Percentiles rank a stretch among this genome's conserved stretches.
phyloP scores from a whole-genome alignment of 2,329 filamentous ascomycete species.

The Phialophora verrucosa region DNA sequence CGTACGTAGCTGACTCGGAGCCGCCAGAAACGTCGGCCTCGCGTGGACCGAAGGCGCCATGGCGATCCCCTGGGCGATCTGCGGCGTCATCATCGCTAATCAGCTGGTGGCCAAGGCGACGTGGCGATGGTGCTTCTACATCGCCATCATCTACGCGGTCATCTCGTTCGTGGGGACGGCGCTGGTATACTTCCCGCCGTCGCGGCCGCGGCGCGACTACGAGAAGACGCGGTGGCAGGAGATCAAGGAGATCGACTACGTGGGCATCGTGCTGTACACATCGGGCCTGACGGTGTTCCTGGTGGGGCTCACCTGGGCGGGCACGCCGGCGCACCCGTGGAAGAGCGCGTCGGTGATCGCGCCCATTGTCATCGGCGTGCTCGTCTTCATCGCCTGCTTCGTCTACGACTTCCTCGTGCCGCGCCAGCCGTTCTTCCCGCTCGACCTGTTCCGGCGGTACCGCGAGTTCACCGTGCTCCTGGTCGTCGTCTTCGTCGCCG shows the following conservation, averaged over 20 bases:
- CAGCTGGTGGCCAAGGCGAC: slow-evolving; percentile 5
- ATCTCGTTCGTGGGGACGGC: slow-evolving; percentile 44
- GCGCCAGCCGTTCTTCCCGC: slow-evolving; percentile 40
- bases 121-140: slow-evolving; percentile 45
- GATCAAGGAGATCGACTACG: slow-evolving; percentile 42
- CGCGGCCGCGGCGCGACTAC: slow-evolving; percentile 48
- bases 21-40: slow-evolving; percentile 7
- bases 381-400: slow-evolving; percentile 21
- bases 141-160: slow-evolving; percentile 19
- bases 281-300: slow-evolving; percentile 17
- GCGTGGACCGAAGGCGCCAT: slow-evolving; percentile 12
- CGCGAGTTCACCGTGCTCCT: slow-evolving; percentile 18
- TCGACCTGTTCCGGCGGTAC: slow-evolving; percentile 9
- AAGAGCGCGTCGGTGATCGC: slow-evolving; percentile 14
- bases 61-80: slow-evolving; percentile 10
- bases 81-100: slow-evolving; percentile 13
- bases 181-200: slow-evolving; percentile 58
- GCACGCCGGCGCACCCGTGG: slow-evolving; percentile 33
- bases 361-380: slow-evolving; percentile 21
- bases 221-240: slow-evolving; percentile 44
- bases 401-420: slow-evolving; percentile 49
- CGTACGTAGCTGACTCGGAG: background rate
- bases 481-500: slow-evolving; percentile 21
- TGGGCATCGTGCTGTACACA: slow-evolving; percentile 21
- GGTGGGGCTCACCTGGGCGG: slow-evolving; percentile 25